Conservation (phyloP, 768 basidiomycete genomes). For the Mycena leptocephala region DNA sequence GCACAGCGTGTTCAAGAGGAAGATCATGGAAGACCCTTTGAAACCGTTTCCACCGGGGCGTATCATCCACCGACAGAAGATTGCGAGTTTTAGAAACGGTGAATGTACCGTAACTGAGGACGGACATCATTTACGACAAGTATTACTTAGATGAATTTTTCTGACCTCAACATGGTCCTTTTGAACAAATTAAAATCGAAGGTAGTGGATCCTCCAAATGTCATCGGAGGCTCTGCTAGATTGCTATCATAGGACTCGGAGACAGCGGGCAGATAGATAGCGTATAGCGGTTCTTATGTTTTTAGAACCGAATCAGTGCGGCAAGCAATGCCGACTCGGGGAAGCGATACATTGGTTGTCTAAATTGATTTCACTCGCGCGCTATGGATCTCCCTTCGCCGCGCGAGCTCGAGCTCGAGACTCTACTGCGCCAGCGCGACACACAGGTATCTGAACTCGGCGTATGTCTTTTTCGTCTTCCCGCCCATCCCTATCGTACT, state of each 20-base stretch:
- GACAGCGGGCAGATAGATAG: not conserved
- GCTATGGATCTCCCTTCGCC: slow-evolving; percentile 81
- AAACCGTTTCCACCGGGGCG: not conserved
- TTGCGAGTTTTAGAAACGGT: not conserved
- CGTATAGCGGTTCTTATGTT: not conserved
- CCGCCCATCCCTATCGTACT: slow-evolving; percentile 32
- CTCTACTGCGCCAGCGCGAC: slow-evolving; percentile 83
- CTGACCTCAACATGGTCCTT: too few species aligned
- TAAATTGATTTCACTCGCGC: slow-evolving; percentile 1
- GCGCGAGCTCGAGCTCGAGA: slow-evolving; percentile 88
- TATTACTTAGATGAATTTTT: too few species aligned
- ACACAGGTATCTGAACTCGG: slow-evolving; percentile 79
- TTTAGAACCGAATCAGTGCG: not conserved
- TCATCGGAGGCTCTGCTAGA: too few species aligned
- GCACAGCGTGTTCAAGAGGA: slow-evolving; percentile 1
- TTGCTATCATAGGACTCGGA: too few species aligned
- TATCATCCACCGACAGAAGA: not conserved
- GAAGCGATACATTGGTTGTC: not conserved
- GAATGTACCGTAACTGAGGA: not conserved
- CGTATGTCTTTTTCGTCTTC: slow-evolving; percentile 61
- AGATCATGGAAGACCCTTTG: not conserved
- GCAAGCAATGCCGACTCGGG: not conserved
- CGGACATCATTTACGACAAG: not conserved
- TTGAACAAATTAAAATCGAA: too few species aligned
- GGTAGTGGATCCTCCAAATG: too few species aligned